Conservation (phyloP, 2,329 filamentous ascomycete species). For the Penicillium frequentans region DNA sequence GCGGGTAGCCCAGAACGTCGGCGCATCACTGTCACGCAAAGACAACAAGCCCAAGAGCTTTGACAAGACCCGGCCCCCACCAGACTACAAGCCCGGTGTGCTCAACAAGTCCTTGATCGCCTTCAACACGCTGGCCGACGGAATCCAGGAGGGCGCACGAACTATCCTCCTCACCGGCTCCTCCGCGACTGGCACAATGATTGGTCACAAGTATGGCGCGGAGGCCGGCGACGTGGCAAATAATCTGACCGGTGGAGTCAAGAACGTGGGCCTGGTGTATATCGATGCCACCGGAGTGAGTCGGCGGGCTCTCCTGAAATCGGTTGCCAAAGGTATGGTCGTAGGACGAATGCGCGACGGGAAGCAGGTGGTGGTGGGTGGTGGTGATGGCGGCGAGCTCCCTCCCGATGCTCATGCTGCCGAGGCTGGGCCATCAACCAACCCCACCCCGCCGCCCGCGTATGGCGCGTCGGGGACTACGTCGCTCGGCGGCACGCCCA, state of each 20-base stretch:
- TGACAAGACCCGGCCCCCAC: constrained; percentile 68
- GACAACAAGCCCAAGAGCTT: constrained; percentile 58
- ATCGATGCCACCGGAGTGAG: constrained; percentile 95
- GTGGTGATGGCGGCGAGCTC: constrained; percentile 46
- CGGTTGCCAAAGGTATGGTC: constrained; percentile 90
- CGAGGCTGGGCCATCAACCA: constrained; percentile 29
- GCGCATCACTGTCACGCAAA: constrained; percentile 70
- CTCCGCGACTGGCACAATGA: constrained; percentile 77
- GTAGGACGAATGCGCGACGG: constrained; percentile 52
- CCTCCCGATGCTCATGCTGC: constrained; percentile 24
- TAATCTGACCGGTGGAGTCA: constrained; percentile 79
- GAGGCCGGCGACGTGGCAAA: constrained; percentile 79
- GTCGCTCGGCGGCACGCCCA: constrained; percentile 33
- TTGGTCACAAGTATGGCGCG: constrained; percentile 82
- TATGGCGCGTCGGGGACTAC: constrained; percentile 38
- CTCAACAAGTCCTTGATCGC: constrained; percentile 97
- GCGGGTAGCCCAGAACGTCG: constrained; percentile 85
- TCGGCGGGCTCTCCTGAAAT: constrained; percentile 84
- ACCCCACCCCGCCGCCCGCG: constrained; percentile 41
- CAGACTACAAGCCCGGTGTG: constrained; percentile 80
- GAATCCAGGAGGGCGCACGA: constrained; percentile 82
- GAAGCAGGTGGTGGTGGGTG: constrained; percentile 49
- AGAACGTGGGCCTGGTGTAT: constrained; percentile 95
- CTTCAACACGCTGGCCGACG: constrained; percentile 91
- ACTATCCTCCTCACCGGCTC: constrained; percentile 73